Conservation (phyloP, 75 land plant species). For the Picea sitchensis region DNA sequence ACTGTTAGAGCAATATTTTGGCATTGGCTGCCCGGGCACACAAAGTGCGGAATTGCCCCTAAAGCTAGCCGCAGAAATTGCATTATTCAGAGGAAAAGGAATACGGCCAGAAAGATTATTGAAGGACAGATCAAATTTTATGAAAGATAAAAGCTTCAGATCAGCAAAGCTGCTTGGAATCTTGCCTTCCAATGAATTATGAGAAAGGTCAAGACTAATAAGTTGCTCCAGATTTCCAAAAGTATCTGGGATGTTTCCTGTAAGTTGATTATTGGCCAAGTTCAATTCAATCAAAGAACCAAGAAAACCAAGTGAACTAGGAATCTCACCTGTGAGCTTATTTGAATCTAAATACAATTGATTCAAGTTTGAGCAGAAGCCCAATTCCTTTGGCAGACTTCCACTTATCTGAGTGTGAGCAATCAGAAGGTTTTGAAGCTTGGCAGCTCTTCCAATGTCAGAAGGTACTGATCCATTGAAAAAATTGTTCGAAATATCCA, state of each 20-base stretch:
- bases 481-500: constrained; percentile 20
- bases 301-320: constrained; percentile 12
- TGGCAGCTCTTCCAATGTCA: constrained; percentile 11
- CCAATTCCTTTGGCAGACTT: constrained; percentile 7
- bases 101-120: constrained; percentile 34
- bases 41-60: constrained; percentile 23
- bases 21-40: neutral
- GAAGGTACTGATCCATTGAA: constrained; percentile 20
- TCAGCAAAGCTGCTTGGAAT: constrained; percentile 19
- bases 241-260: constrained; percentile 24
- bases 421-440: constrained; percentile 5
- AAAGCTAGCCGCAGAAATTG: constrained; percentile 14
- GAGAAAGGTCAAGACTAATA: constrained; percentile 23
- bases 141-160: constrained; percentile 13
- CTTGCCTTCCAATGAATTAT: constrained; percentile 26
- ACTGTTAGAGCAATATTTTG: neutral
- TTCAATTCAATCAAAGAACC: constrained; percentile 15
- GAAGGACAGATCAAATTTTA: constrained; percentile 26
- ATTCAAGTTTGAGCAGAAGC: constrained; percentile 10
- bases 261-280: constrained; percentile 19
- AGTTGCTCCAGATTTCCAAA: constrained; percentile 28
- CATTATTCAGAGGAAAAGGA: constrained; percentile 21
- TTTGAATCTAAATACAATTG: constrained; percentile 17
- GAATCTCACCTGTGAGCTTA: constrained; percentile 21
- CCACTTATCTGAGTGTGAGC: constrained; percentile 12